Percentiles rank a stretch among this genome's conserved stretches.
Conservation (phyloP, 768 basidiomycete genomes). For the Butyriboletus loyo region DNA sequence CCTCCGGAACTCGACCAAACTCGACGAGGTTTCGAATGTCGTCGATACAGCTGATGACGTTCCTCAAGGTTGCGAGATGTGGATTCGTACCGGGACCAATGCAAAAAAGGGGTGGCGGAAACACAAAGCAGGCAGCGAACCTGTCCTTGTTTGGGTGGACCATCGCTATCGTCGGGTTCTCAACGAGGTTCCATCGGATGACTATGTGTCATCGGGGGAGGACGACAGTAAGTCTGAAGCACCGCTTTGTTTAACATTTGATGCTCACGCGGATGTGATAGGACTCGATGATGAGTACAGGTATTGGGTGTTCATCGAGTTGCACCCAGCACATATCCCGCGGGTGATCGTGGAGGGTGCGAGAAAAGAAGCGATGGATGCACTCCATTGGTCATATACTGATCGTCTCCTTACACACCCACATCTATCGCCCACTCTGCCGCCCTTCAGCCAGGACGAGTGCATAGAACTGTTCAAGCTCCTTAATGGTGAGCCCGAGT, state of each 20-base stretch:
- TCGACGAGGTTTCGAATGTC: slow-evolving; percentile 40
- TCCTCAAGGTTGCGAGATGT: slow-evolving; percentile 54
- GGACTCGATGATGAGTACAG: slow-evolving; percentile 74
- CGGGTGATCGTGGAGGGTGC: slow-evolving; percentile 51
- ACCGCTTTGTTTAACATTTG: background rate
- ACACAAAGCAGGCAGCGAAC: slow-evolving; percentile 30
- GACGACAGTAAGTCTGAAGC: slow-evolving; percentile 39
- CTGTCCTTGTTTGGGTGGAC: slow-evolving; percentile 60
- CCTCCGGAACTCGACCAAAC: slow-evolving; percentile 48
- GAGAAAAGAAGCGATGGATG: slow-evolving; percentile 67
- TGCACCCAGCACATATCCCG: slow-evolving; percentile 68
- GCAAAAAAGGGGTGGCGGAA: slow-evolving; percentile 30
- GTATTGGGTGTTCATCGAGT: slow-evolving; percentile 80
- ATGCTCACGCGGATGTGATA: slow-evolving; percentile 25
- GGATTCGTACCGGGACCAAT: slow-evolving; percentile 48
- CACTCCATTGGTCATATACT: slow-evolving; percentile 78
- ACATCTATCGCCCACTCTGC: slow-evolving; percentile 40
- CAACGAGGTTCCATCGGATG: slow-evolving; percentile 40
- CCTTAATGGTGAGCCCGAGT: slow-evolving; percentile 35
- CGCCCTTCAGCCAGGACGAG: slow-evolving; percentile 74
- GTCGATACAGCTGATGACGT: slow-evolving; percentile 30
- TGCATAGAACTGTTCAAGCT: slow-evolving; percentile 70
- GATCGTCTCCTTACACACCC: slow-evolving; percentile 69
- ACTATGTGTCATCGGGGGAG: slow-evolving; percentile 22
- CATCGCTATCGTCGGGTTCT: slow-evolving; percentile 56